A percentile compares a stretch with the other conserved stretches of the same genome.
Evolutionary conservation across 257 asterid species (phyloP).

Genomic region (Scutellaria minor): DNA sequence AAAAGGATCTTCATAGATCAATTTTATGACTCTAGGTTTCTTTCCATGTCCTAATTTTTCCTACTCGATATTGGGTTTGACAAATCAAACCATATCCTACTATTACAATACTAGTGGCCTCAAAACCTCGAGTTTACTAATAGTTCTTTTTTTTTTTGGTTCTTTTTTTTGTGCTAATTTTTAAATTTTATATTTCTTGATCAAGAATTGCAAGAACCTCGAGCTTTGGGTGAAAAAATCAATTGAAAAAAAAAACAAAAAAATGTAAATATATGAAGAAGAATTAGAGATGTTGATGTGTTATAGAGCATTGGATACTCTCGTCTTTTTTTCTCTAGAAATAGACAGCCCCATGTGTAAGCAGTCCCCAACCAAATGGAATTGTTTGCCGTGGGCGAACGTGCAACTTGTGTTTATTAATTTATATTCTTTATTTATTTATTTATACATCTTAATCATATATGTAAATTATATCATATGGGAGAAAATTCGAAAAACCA

Average conservation of each 20-base stretch:
- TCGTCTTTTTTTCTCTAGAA: slow-evolving; percentile 27
- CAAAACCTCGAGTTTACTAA: no score
- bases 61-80: no score
- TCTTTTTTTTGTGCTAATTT: no score
- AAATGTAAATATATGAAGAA: neutral
- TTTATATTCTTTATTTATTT: slow-evolving; percentile 3
- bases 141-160: no score
- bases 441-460: no score
- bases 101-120: no score
- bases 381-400: slow-evolving; percentile 58
- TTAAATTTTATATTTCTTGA: no score
- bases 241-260: neutral
- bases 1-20: no score
- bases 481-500: neutral
- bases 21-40: no score
- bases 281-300: slow-evolving; percentile 18
- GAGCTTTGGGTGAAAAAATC: neutral
- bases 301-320: slow-evolving; percentile 64
- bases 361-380: slow-evolving; percentile 57
- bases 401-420: slow-evolving; percentile 50
- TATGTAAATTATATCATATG: no score
- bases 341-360: slow-evolving; percentile 72
- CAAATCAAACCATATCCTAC: no score
- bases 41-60: no score
- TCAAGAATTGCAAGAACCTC: neutral